Evolutionary conservation across 2,329 filamentous ascomycete genomes (phyloP).

Genomic region (Immersiporthe knoxdaviesiana): DNA sequence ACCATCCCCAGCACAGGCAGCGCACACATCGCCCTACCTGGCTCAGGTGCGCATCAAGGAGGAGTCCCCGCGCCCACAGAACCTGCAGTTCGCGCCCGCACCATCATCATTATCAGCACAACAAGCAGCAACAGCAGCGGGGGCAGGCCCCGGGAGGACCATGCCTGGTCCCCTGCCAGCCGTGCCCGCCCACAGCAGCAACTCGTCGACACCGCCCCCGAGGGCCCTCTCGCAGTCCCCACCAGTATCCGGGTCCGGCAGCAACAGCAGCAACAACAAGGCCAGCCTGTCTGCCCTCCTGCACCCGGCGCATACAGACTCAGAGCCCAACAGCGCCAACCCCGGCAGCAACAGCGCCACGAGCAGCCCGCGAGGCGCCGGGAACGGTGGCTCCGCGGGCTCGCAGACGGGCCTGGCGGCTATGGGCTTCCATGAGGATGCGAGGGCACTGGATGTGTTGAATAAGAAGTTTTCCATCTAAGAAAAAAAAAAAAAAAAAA

Average conservation of each 20-base stretch:
- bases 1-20: neutral
- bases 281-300: slow-evolving; percentile 53
- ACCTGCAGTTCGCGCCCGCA: slow-evolving; percentile 37
- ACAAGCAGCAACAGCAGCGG: no score
- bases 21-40: slow-evolving; percentile 37
- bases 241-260: slow-evolving; percentile 33
- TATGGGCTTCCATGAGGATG: slow-evolving; percentile 33
- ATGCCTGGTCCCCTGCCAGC: slow-evolving; percentile 47
- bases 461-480: slow-evolving; percentile 38
- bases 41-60: slow-evolving; percentile 39
- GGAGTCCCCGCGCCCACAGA: slow-evolving; percentile 50
- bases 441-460: slow-evolving; percentile 34
- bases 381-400: neutral
- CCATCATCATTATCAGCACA: no score
- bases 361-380: slow-evolving; percentile 48
- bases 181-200: slow-evolving; percentile 34
- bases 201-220: slow-evolving; percentile 42
- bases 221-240: slow-evolving; percentile 55
- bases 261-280: slow-evolving; percentile 39
- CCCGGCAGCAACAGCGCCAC: slow-evolving; percentile 46
- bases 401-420: slow-evolving; percentile 18
- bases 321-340: slow-evolving; percentile 51
- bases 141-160: slow-evolving; percentile 34
- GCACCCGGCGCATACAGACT: slow-evolving; percentile 53
- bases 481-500: no score